Evolutionary conservation across 257 asterid genomes (phyloP).

Genomic region (Scutellaria baicalensis): DNA sequence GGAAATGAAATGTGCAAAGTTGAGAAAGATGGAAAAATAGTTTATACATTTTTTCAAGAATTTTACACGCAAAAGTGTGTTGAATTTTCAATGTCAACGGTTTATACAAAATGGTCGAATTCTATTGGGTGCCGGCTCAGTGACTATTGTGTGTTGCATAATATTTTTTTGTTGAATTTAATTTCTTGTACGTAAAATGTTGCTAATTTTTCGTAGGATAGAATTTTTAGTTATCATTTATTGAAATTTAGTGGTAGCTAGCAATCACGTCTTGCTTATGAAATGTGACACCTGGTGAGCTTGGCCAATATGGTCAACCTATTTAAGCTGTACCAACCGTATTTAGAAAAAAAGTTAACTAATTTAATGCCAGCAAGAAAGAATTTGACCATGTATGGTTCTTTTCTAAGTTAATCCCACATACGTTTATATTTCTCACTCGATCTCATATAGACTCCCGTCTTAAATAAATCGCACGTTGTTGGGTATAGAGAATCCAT

Average conservation of each 20-base stretch:
- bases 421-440: no score
- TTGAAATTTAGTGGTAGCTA: slow-evolving; percentile 3
- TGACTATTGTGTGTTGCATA: neutral
- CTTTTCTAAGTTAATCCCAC: no score
- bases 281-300: slow-evolving; percentile 17
- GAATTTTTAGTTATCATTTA: neutral
- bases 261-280: neutral
- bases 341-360: neutral
- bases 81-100: slow-evolving; percentile 31
- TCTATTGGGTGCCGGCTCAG: slow-evolving; percentile 24
- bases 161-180: neutral
- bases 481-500: no score
- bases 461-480: no score
- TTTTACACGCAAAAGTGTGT: slow-evolving; percentile 19
- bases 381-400: neutral
- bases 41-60: neutral
- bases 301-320: neutral
- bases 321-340: neutral
- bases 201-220: slow-evolving; percentile 9
- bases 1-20: slow-evolving; percentile 11
- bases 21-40: neutral
- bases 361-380: neutral
- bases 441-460: no score
- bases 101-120: neutral
- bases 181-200: slow-evolving; percentile 32